Conservation (phyloP, 176 grass and related monocot genomes). For the Ananas comosus region DNA sequence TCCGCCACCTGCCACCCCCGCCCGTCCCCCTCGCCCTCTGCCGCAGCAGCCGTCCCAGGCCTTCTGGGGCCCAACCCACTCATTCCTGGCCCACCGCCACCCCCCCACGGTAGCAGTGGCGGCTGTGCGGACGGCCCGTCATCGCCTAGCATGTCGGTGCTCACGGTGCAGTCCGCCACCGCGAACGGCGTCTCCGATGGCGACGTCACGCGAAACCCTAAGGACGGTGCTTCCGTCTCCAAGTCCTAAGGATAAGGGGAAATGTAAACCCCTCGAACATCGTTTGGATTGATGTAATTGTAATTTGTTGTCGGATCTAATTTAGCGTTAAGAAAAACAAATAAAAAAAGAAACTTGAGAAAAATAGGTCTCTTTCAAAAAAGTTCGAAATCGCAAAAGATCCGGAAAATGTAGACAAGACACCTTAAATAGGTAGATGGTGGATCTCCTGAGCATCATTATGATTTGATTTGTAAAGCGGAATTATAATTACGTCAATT, state of each 20-base stretch:
- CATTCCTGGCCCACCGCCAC: not conserved
- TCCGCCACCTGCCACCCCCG: constrained; percentile 51
- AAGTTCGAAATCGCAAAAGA: no score
- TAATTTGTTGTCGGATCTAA: no score
- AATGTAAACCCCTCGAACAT: no score
- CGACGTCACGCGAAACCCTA: constrained; percentile 4
- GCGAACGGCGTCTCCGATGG: constrained; percentile 22
- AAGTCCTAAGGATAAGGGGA: not conserved
- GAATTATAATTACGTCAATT: no score
- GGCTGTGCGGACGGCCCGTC: constrained; percentile 6
- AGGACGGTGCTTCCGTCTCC: constrained; percentile 22
- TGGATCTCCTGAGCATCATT: no score
- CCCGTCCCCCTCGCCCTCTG: not conserved
- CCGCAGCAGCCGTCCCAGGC: not conserved
- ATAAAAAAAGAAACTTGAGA: no score
- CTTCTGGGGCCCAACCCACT: constrained; percentile 6
- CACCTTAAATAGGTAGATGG: no score
- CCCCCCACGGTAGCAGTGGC: constrained; percentile 7
- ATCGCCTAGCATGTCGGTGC: constrained; percentile 20
- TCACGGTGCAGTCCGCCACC: constrained; percentile 32
- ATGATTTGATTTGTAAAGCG: no score
- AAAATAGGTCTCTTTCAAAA: no score
- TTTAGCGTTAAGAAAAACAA: no score
- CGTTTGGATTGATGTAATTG: no score
- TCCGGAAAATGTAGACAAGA: no score